These are phyloP conservation scores for Pascua guehoae DNA, from an alignment of 1,284 basidiomycete species.

Conservation along the genomic window DNA sequence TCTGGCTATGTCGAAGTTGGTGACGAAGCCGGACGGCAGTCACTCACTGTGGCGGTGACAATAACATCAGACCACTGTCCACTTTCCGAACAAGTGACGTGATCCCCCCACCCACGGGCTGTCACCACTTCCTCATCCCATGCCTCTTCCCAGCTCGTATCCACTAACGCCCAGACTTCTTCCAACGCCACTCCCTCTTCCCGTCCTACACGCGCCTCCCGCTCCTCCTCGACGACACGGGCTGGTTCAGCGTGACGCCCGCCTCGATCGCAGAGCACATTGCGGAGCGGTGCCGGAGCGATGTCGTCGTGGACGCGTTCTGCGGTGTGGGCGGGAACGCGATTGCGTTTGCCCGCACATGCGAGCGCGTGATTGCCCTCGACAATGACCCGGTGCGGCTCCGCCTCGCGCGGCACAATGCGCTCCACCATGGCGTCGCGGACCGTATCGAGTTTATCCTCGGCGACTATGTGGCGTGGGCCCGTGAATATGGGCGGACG, in stretches of 20 bases:
- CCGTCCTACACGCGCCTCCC: constrained; percentile 66
- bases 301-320: constrained; percentile 72
- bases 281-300: constrained; percentile 82
- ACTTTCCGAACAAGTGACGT: background rate
- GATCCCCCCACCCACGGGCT: constrained; percentile 4
- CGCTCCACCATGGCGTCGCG: constrained; percentile 84
- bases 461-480: constrained; percentile 80
- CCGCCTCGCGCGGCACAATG: constrained; percentile 85
- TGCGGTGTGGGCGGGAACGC: constrained; percentile 97
- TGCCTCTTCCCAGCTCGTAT: background rate
- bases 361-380: constrained; percentile 87
- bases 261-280: constrained; percentile 87
- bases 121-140: constrained; percentile 1
- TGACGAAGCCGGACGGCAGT: too few species aligned
- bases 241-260: constrained; percentile 97
- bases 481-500: constrained; percentile 56
- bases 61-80: too few species aligned
- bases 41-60: too few species aligned
- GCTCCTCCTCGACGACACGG: constrained; percentile 59
- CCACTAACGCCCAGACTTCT: constrained; percentile 62
- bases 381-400: constrained; percentile 81
- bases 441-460: constrained; percentile 91
- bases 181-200: constrained; percentile 75
- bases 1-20: background rate
- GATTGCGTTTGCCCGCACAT: constrained; percentile 94